Evolutionary conservation across 225 moss, liverwort and hornwort genomes (phyloP), one percentile per base, ranked within the genome.

Genomic region (Takakia lepidozioides): DNA sequence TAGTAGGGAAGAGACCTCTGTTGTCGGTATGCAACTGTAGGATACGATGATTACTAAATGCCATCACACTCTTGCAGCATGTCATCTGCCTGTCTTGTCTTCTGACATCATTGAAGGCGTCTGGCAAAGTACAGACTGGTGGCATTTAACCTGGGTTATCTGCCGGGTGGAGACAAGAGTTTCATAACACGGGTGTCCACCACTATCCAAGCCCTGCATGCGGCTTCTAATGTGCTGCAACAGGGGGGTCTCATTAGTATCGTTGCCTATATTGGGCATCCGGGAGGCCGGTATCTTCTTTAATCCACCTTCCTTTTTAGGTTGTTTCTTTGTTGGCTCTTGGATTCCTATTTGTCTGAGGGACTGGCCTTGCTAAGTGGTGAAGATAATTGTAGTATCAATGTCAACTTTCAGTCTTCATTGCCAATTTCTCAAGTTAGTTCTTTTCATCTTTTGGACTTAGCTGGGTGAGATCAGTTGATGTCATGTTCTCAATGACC

Each of bases 91-190:
- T n/a, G n/a, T n/a, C n/a, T n/a, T n/a, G n/a, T n/a, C n/a, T n/a
- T n/a, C n/a, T n/a, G n/a, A n/a, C n/a, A n/a, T n/a, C n/a, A n/a
- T n/a, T n/a, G n/a, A n/a, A n/a, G n/a, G n/a, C n/a, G n/a, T n/a
- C n/a, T n/a, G n/a, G n/a, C n/a, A 14, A 19, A 5, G n/a, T 27
- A 35, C 82, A 95, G 90, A 56, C 76, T 95, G 21, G 93, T 90
- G 44, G 74, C 84, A 49, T 95, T 90, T 57, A 95, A 90, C 63
- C 64, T 95, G 46, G 93, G 93, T 29, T 95, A 95, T 59, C 90
- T 82, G 58, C 93, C 89, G 37, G 90, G 90, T 63, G 90, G 93
- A n/a, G 69, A 95, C 63, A 89, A 90, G 49, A 60, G 50, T 13
- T 60, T 86, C 30, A 59, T 78, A 21, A 95, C 90, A 25, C 69